A percentile compares a stretch with the other conserved stretches of the same genome.
Evolutionary conservation across 129 eudicot species (phyloP).

Genomic region (Lactuca saligna): DNA sequence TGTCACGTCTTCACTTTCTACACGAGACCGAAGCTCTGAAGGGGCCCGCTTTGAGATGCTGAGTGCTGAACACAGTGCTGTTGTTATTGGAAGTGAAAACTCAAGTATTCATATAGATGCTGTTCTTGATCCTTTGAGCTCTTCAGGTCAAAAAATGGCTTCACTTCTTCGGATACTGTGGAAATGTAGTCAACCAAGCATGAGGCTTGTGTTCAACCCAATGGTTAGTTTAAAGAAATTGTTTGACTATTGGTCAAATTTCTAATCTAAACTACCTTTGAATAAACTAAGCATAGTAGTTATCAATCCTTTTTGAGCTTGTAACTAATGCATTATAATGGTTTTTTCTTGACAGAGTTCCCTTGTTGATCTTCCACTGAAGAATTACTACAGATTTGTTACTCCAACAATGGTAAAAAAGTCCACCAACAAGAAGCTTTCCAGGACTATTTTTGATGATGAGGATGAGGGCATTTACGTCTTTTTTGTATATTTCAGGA

Average conservation of each 20-base stretch:
- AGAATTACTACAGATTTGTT: slow-evolving; percentile 95
- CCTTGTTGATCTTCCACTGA: slow-evolving; percentile 91
- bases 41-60: slow-evolving; percentile 89
- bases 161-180: slow-evolving; percentile 69
- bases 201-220: slow-evolving; percentile 90
- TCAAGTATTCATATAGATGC: slow-evolving; percentile 89
- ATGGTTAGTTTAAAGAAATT: slow-evolving; percentile 47
- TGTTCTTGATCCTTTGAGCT: slow-evolving; percentile 91
- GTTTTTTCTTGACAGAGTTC: slow-evolving; percentile 72
- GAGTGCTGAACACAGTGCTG: slow-evolving; percentile 77
- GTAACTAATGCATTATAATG: background rate
- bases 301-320: too few species aligned
- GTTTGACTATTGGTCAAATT: background rate
- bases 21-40: slow-evolving; percentile 83
- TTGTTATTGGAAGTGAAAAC: slow-evolving; percentile 51
- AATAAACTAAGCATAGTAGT: background rate
- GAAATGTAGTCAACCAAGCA: slow-evolving; percentile 83
- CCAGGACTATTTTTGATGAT: background rate
- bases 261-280: slow-evolving; percentile 15
- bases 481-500: slow-evolving; percentile 52
- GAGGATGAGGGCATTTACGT: slow-evolving; percentile 9
- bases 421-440: background rate
- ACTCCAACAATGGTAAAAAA: slow-evolving; percentile 77
- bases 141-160: slow-evolving; percentile 88
- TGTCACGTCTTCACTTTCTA: slow-evolving; percentile 78